A percentile compares a stretch with the other conserved stretches of the same genome.
These are phyloP conservation scores for Moricandia moricandioides DNA, from an alignment of 345 rosid species.

Conservation along the genomic window DNA sequence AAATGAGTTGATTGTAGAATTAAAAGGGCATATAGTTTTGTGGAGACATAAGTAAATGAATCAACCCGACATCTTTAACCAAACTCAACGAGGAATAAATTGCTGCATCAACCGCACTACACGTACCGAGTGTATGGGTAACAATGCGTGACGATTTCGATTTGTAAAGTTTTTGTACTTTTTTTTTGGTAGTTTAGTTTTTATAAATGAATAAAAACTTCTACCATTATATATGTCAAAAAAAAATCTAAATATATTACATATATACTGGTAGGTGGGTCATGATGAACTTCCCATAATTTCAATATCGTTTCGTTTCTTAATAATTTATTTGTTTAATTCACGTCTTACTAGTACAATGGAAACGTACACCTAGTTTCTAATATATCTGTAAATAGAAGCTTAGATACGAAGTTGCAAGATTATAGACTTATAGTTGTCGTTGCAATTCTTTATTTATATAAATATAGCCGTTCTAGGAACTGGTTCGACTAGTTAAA, in stretches of 20 bases:
- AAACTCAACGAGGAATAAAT: constrained; percentile 29
- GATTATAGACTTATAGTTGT: constrained; percentile 18
- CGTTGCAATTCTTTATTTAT: background rate
- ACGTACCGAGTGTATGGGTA: constrained; percentile 24
- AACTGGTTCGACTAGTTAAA: background rate
- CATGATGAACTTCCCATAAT: no score
- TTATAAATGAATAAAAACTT: background rate
- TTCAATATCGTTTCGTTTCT: background rate
- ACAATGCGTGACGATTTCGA: constrained; percentile 35
- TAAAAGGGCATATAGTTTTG: constrained; percentile 18
- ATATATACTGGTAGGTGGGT: no score
- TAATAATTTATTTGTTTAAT: background rate
- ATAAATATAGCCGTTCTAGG: background rate
- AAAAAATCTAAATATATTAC: background rate
- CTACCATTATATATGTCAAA: background rate
- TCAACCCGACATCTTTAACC: constrained; percentile 8
- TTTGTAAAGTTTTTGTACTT: constrained; percentile 9
- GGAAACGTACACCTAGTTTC: constrained; percentile 2
- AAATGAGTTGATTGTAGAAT: constrained; percentile 3
- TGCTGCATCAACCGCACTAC: constrained; percentile 28
- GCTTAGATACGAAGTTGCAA: constrained; percentile 20
- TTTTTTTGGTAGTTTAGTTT: constrained; percentile 8
- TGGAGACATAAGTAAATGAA: background rate
- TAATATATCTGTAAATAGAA: background rate
- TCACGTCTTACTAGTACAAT: constrained; percentile 11